These are phyloP conservation scores for Fusarium algeriense DNA, from an alignment of 2,329 filamentous ascomycete genomes.

Conservation along the genomic window DNA sequence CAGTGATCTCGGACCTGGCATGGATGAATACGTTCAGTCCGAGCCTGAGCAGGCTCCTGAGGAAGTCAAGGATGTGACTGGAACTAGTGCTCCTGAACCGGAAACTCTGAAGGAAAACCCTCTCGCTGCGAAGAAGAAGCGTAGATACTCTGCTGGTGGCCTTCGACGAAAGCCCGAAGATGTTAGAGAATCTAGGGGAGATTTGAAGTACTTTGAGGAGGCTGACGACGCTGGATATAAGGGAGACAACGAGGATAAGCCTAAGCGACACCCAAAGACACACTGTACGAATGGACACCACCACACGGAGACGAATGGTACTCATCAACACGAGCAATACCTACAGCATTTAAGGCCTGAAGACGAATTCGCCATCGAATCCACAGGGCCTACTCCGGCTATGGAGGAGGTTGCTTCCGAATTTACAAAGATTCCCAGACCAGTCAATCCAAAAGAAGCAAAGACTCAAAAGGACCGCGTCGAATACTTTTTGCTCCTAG, in stretches of 20 bases:
- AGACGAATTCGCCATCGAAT: constrained; percentile 49
- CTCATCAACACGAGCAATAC: constrained; percentile 10
- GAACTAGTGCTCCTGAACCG: constrained; percentile 74
- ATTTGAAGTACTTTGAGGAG: constrained; percentile 91
- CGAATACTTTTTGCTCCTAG: constrained; percentile 91
- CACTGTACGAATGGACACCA: constrained; percentile 16
- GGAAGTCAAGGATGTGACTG: constrained; percentile 67
- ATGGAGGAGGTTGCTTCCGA: constrained; percentile 35
- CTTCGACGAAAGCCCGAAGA: constrained; percentile 79
- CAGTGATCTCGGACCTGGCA: constrained; percentile 51
- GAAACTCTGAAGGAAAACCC: constrained; percentile 63
- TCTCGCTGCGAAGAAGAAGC: constrained; percentile 63
- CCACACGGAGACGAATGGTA: constrained; percentile 25
- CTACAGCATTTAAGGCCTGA: constrained; percentile 52
- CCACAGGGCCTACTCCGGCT: constrained; percentile 55
- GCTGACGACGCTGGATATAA: constrained; percentile 86
- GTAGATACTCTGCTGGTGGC: constrained; percentile 89
- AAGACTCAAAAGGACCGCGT: constrained; percentile 76
- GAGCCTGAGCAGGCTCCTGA: constrained; percentile 52
- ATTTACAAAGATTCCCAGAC: constrained; percentile 64
- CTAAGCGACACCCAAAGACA: constrained; percentile 16
- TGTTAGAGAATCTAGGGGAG: constrained; percentile 77
- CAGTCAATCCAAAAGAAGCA: constrained; percentile 82
- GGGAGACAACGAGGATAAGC: constrained; percentile 63
- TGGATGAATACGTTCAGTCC: constrained; percentile 43